Base-by-base conservation (phyloP, 345 rosid species). In the Carallia brachiata region DNA sequence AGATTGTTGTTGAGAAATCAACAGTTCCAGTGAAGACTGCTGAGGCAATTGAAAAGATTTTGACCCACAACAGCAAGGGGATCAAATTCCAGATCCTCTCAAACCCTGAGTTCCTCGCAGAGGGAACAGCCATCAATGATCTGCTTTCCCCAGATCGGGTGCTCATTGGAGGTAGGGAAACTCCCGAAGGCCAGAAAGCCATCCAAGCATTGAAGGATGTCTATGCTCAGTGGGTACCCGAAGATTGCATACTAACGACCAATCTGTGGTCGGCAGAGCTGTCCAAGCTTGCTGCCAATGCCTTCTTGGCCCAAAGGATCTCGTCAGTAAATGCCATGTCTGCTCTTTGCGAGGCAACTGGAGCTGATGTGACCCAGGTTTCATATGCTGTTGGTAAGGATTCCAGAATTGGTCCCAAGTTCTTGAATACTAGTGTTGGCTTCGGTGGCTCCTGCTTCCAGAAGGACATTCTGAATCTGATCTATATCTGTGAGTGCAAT, bases 231-330 rank as follows among this genome's bases (percentile, higher is more conserved):
- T 92, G 97, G 97, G 97, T 92, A 2, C 93, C 96, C 1, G 92
- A 85, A 74, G 88, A 85, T 37, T 81, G 86, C 66, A 92, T 92
- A 69, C 74, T 92, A 59, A 88, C 94, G 78, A 90, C 97, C 74
- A 92, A 92, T 70, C 96, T 92, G 57, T 92, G 96, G 96, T 92
- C 96, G 1, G 97, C 97, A 4, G 97, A 92, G 85, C 94, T 92
- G 18, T 92, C 97, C 36, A 92, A 92, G 84, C 93, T 92, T 61
- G 97, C 97, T 19, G 97, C 97, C 65, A 92, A 92, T 62, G 97
- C 97, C 68, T 88, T 92, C 79, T 70, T 91, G 79, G 97, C 97
- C 7, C 96, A 89, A 82, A 88, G 93, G 81, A 91, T 91, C 66
- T 91, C 97, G 53, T 91, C 96, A 31, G 97, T 89, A 30, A 91